Evolutionary conservation across 2,329 filamentous ascomycete species (phyloP), one percentile per base, ranked within the genome.

Genomic region (Thyridium curvatum): DNA sequence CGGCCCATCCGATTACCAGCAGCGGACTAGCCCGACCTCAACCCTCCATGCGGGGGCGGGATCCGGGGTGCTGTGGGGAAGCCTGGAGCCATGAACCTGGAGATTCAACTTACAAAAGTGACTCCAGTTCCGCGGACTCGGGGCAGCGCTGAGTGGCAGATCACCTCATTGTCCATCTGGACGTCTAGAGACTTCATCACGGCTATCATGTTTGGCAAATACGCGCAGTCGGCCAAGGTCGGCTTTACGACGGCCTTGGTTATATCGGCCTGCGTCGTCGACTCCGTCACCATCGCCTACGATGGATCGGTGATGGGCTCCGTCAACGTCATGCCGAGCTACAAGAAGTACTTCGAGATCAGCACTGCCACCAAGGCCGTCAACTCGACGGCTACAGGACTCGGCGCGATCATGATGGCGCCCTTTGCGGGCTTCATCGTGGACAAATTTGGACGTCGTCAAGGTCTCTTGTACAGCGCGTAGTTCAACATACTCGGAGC

Each of bases 241-340:
- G 42, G 42, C 38, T 16, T 45, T 18, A 46, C 42, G 17, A 51
- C 49, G 1, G 42, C 43, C 8, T 26, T 52, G 18, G 47, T 56
- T 8, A 46, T 53, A 14, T 45, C 45, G 3, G 47, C 50, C 30
- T 55, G 50, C 31, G 51, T 54, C 6, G 47, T 53, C 32, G 52
- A 55, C 41, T 52, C 51, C 7, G 49, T 52, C 10, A 69, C 55
- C 1, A 55, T 54, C 29, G 56, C 51, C 14, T 60, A 55, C 38
- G 53, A 61, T 40, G 47, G 50, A 33, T 58, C 54, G 12, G 32
- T 60, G 14, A 61, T 63, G 58, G 53, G 53, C 30, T 48, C 45
- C 26, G 41, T 64, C 34, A 61, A 60, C 35, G 52, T 60, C 12
- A 51, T 62, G 52, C 50, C 53, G 12, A 45, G 46, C 4, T 62